phyloP scores from a whole-genome alignment of 202 grass and related monocot species.

The Brachypodium distachyon region DNA sequence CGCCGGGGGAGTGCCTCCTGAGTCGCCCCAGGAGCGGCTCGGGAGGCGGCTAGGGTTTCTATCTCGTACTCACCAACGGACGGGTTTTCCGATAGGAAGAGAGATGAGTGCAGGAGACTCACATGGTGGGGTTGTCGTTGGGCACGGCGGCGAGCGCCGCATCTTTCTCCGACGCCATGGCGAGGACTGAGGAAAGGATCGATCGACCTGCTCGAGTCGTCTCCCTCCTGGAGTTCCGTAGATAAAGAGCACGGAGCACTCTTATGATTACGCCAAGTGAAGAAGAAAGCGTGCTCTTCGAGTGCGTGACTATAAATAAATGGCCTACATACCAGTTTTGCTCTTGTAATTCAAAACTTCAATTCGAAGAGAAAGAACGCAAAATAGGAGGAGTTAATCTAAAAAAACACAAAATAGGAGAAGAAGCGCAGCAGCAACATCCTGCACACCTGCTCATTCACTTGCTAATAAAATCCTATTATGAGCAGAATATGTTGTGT shows the following conservation, averaged over 20 bases:
- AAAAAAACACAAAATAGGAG: background rate
- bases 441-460: background rate
- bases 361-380: background rate
- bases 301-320: background rate
- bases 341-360: background rate
- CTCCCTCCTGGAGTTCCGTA: conserved; percentile 9
- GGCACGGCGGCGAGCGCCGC: conserved; percentile 68
- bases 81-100: background rate
- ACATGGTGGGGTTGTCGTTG: conserved; percentile 69
- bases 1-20: too few relatives aligned
- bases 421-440: background rate
- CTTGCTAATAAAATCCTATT: background rate
- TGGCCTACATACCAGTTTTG: background rate
- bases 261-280: background rate
- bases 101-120: background rate
- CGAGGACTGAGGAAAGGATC: too few relatives aligned
- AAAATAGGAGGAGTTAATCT: too few relatives aligned
- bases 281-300: background rate
- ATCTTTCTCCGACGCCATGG: conserved; percentile 82
- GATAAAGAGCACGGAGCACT: conserved; percentile 7
- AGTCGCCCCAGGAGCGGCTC: too few relatives aligned
- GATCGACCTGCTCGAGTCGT: conserved; percentile 8
- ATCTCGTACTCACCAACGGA: background rate
- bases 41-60: too few relatives aligned
- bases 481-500: background rate